Percentiles rank a stretch among this genome's conserved stretches.
These are phyloP conservation scores for Brassica rapa DNA, from an alignment of 345 rosid genomes.

Conservation along the genomic window DNA sequence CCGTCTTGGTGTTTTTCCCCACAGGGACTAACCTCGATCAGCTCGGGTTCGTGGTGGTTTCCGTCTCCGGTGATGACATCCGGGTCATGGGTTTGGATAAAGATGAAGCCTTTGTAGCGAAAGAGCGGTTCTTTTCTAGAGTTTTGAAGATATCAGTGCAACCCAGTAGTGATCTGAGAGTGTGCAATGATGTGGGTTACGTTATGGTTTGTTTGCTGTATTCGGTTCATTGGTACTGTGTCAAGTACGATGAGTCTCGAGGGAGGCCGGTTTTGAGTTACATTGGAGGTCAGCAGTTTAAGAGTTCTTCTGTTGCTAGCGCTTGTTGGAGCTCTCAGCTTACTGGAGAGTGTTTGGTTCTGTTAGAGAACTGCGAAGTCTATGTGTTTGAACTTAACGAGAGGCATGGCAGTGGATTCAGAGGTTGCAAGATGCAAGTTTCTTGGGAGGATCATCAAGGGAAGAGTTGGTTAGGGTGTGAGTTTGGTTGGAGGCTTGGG, in stretches of 20 bases:
- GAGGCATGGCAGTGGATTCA: slow-evolving; percentile 28
- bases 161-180: slow-evolving; percentile 29
- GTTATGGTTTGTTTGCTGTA: slow-evolving; percentile 52
- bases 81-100: slow-evolving; percentile 36
- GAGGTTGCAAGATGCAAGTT: slow-evolving; percentile 52
- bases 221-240: slow-evolving; percentile 63
- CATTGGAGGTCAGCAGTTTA: slow-evolving; percentile 54
- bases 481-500: slow-evolving; percentile 68
- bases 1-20: slow-evolving; percentile 55
- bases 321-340: slow-evolving; percentile 64
- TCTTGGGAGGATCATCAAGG: slow-evolving; percentile 42
- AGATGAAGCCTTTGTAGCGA: slow-evolving; percentile 44
- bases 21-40: slow-evolving; percentile 64
- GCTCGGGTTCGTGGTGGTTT: slow-evolving; percentile 57
- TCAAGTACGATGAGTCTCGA: slow-evolving; percentile 32
- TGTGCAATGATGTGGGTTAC: slow-evolving; percentile 44
- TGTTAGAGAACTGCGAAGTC: slow-evolving; percentile 63
- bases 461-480: slow-evolving; percentile 63
- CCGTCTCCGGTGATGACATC: slow-evolving; percentile 25
- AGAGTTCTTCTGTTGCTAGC: slow-evolving; percentile 44
- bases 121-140: slow-evolving; percentile 40
- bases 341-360: slow-evolving; percentile 49
- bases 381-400: slow-evolving; percentile 59
- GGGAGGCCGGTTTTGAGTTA: slow-evolving; percentile 44
- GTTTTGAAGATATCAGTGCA: slow-evolving; percentile 55